phyloP scores from a whole-genome alignment of 2,329 filamentous ascomycete genomes.

The Pestalotiopsis sp. region DNA sequence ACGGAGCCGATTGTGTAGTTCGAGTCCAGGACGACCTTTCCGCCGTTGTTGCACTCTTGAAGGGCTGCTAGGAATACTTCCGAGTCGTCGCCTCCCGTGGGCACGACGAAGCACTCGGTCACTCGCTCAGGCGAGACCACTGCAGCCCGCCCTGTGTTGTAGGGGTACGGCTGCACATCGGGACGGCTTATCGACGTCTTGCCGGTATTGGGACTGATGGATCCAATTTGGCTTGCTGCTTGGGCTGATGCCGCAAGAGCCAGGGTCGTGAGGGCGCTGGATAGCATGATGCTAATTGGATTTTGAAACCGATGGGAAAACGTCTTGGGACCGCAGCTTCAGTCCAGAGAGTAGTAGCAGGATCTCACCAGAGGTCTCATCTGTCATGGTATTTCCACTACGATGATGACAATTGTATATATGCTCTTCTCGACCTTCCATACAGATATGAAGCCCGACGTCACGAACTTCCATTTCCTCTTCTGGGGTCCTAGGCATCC shows the following conservation, averaged over 20 bases:
- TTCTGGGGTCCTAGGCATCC: neutral
- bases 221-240: neutral
- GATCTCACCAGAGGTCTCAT: no score
- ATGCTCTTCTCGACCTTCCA: neutral
- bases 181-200: conserved; percentile 8
- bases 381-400: no score
- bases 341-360: neutral
- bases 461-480: neutral
- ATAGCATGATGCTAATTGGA: neutral
- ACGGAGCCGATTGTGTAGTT: conserved; percentile 67
- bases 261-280: neutral
- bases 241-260: neutral
- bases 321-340: neutral
- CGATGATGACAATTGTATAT: neutral
- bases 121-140: conserved; percentile 15
- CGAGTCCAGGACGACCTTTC: conserved; percentile 61
- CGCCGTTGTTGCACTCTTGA: conserved; percentile 63
- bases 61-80: conserved; percentile 54
- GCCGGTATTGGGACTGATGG: conserved; percentile 6
- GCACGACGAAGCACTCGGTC: conserved; percentile 21
- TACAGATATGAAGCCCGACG: neutral
- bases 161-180: conserved; percentile 1
- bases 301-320: neutral
- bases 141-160: conserved; percentile 16
- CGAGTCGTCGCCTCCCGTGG: conserved; percentile 25